Percentiles rank a stretch among this genome's conserved stretches.
phyloP scores from a whole-genome alignment of 139 green algal genomes.

The Parachlorella kessleri region DNA sequence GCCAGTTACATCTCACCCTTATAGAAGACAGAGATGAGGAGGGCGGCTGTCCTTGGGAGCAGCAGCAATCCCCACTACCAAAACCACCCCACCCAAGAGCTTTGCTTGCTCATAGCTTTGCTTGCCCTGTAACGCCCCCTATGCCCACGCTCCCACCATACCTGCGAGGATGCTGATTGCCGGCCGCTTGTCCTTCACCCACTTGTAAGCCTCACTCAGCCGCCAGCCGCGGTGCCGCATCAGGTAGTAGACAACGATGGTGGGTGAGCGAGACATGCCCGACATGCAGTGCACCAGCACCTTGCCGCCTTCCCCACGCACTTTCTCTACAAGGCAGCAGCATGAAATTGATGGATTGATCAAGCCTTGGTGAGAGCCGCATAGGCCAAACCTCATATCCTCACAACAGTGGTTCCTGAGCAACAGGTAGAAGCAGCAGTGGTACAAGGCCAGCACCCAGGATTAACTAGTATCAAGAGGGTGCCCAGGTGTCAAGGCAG shows the following conservation, averaged over 20 bases:
- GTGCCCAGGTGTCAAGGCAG: neutral
- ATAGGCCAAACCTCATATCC: too few species aligned
- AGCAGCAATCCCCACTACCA: too few species aligned
- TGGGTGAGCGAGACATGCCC: conserved; percentile 62
- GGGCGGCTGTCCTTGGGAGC: too few species aligned
- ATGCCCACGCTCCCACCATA: too few species aligned
- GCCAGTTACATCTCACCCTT: too few species aligned
- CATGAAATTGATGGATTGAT: conserved; percentile 17
- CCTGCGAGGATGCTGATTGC: neutral
- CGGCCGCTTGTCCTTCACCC: conserved; percentile 76
- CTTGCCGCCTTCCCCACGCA: conserved; percentile 1
- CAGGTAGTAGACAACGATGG: conserved; percentile 79
- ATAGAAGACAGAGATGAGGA: too few species aligned
- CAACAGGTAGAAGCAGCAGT: neutral
- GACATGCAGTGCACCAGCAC: conserved; percentile 85
- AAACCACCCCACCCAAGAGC: too few species aligned
- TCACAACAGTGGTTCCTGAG: neutral
- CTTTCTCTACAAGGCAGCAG: conserved; percentile 29
- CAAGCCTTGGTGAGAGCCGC: neutral
- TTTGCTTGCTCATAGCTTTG: too few species aligned
- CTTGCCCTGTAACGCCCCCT: too few species aligned
- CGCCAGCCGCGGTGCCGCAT: conserved; percentile 79
- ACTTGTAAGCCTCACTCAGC: conserved; percentile 79
- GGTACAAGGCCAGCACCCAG: neutral
- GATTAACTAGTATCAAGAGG: neutral